Base-by-base conservation (phyloP, 345 rosid species). In the Eucalyptus tenuipes region DNA sequence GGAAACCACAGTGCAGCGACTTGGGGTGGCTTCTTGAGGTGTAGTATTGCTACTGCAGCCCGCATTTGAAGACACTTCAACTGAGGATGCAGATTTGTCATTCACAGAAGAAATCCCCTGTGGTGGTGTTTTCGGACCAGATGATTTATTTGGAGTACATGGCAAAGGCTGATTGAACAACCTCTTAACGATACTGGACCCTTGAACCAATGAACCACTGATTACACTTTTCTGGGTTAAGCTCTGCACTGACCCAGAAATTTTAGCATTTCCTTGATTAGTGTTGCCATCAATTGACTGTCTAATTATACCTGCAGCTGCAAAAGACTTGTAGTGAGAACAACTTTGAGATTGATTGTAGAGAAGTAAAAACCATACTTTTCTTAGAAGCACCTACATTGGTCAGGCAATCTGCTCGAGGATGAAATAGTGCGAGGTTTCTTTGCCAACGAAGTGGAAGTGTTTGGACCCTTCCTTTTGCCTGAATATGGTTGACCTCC, bases 1-100 rank as follows among this genome's bases (percentile, higher is more conserved):
- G 37, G 97, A 94, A 89, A 96, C 91, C 85, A 93, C 87, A n/a
- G 96, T 95, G 90, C 98, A 94, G 91, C 90, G 94, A 79, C 95
- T 91, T 52, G 98, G 98, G 85, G 92, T 92, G 88, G 91, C 89
- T 57, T 88, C 93, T 85, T 91, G 93, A 52, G 95, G 93, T 86
- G 92, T 91, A 86, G 40, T 92, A 87, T 68, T 91, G 80, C 88
- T 91, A 86, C 91, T 93, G 49, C 94, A 88, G 82, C 90, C 88
- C 42, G 91, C 92, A 57, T 42, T 85, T 8, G 93, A 89, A 87
- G 92, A 89, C 87, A 87, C 85, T 47, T 85, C 94, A 45, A 88
- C 3, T 5, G 95, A 94, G 91, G 93, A 92, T 42, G 42, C 44
- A 10, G 92, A 91, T 85, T 89, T 91, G 40, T 91, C 97, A 68